Evolutionary conservation across 371 early-diverging fungal species (phyloP).

Genomic region (Blyttiomyces sp.): DNA sequence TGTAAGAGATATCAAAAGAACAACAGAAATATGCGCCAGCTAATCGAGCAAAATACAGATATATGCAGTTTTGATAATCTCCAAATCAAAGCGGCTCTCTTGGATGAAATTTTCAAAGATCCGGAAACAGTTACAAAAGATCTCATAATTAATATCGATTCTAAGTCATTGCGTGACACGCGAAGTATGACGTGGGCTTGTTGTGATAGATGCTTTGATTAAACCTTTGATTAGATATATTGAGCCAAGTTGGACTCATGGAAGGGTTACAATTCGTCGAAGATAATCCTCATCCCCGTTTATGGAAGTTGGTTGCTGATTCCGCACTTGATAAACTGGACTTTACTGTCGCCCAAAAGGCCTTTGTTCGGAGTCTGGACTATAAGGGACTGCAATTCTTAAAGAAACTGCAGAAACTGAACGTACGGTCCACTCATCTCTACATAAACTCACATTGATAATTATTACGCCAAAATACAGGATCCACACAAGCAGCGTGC

Average conservation of each 20-base stretch:
- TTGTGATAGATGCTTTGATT: background rate
- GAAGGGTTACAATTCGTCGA: constrained; percentile 51
- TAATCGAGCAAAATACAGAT: constrained; percentile 21
- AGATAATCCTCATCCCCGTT: constrained; percentile 45
- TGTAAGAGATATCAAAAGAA: constrained; percentile 27
- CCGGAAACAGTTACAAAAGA: constrained; percentile 39
- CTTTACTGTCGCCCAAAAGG: constrained; percentile 41
- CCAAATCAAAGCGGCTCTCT: constrained; percentile 38
- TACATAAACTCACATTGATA: no score
- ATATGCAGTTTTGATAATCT: constrained; percentile 45
- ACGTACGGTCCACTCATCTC: constrained; percentile 36
- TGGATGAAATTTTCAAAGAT: constrained; percentile 48
- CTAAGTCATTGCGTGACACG: constrained; percentile 42
- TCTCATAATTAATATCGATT: constrained; percentile 32
- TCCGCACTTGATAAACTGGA: constrained; percentile 46
- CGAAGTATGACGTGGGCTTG: constrained; percentile 23
- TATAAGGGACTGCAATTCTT: constrained; percentile 48
- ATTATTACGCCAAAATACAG: constrained; percentile 10
- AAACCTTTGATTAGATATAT: constrained; percentile 27
- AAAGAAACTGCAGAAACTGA: constrained; percentile 44
- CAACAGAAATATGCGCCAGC: background rate
- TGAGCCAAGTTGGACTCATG: constrained; percentile 36
- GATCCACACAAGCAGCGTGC: constrained; percentile 47
- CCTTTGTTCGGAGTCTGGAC: constrained; percentile 41
- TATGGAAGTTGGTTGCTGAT: constrained; percentile 52